These are phyloP conservation scores for Cytospora schulzeri DNA, from an alignment of 2,329 filamentous ascomycete species.

Conservation along the genomic window DNA sequence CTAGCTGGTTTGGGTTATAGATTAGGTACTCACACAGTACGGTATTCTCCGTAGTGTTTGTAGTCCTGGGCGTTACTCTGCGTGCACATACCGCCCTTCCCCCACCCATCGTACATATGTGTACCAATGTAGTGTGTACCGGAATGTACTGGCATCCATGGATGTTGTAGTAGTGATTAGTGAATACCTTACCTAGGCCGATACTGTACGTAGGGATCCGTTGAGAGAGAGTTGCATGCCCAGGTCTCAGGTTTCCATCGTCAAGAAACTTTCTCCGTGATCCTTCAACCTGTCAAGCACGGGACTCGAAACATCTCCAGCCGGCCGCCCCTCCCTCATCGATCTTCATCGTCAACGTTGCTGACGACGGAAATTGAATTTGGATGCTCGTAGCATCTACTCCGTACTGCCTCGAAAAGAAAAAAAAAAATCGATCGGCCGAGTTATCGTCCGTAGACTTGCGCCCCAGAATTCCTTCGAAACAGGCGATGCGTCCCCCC, in stretches of 20 bases:
- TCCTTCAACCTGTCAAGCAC: background rate
- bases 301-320: background rate
- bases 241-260: background rate
- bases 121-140: too few species aligned
- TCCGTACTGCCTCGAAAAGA: too few species aligned
- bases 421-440: too few species aligned
- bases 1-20: background rate
- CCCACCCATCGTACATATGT: too few species aligned
- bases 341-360: background rate
- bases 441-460: background rate
- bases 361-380: background rate
- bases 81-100: background rate
- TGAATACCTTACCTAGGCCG: too few species aligned
- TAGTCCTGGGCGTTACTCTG: too few species aligned
- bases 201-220: background rate
- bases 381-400: background rate
- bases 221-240: background rate
- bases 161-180: too few species aligned
- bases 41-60: too few species aligned
- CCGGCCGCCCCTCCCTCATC: background rate
- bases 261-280: too few species aligned
- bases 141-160: too few species aligned
- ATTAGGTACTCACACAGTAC: background rate
- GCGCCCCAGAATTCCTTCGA: conserved; percentile 6
- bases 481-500: conserved; percentile 12